Base-by-base conservation (phyloP, 257 asterid species). In the Petrea volubilis region DNA sequence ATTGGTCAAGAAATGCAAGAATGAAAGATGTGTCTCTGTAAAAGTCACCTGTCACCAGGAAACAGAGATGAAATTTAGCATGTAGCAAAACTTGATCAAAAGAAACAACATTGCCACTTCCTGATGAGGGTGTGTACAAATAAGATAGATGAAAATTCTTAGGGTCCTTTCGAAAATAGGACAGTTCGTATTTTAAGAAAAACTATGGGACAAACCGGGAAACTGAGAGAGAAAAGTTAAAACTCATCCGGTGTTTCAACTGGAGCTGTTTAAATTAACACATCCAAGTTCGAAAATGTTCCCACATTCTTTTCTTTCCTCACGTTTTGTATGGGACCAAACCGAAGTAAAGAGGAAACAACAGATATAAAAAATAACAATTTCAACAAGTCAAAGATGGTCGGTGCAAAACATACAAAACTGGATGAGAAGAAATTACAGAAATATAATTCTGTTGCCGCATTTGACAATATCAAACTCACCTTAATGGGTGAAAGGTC, bases 401-500 rank as follows among this genome's bases (percentile, higher is more conserved):
- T 6, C 17, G 43, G 31, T 8, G 49, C 55, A 3, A 12, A 25
- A 21, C 46, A 38, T 6, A 40, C 38, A 11, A 31, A 38, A 23
- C 3, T 13, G 15, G 56, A 38, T 46, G 67, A 23, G 65, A 25
- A 28, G 15, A 67, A 12, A 38, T 3, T 38, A 28, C 21, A 40
- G 41, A 18, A 68, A n/a, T 49, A 21, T 38, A 44, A 14, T 23
- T 50, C 28, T n/a, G 29, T 47, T 14, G 7, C 63, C 25, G 31
- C 56, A 36, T 21, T 24, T 15, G 38, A 29, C 11, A 34, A 38
- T 33, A 13, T 17, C 10, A 36, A 23, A 67, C 88, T 41, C 49
- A 85, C 99, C 98, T 95, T 95, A 74, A 95, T 95, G 61, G 98
- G 98, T 28, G 99, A 95, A 69, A 92, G 97, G 67, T 95, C 98